Evolutionary conservation across 345 rosid genomes (phyloP), one percentile per base, ranked within the genome.

Genomic region (Murraya paniculata): DNA sequence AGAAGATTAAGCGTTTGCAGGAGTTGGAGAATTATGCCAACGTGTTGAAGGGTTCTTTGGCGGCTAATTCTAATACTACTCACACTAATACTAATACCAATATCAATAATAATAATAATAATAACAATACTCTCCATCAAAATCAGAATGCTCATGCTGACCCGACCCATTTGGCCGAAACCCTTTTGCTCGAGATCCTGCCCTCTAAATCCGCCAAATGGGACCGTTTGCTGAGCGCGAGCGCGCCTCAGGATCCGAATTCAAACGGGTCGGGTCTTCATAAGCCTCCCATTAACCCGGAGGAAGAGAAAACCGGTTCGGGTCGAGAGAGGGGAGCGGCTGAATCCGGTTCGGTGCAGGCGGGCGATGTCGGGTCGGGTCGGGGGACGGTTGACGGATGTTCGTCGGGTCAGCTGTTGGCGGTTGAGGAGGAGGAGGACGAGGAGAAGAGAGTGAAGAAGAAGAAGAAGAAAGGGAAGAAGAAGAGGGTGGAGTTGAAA

Each of bases 391-490:
- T 9, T 18, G 65, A 48, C 18, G 72, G 73, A 65, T 16, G 24
- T 19, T 45, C 53, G 59, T 45, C 6, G 48, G 81, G 25, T 71
- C 61, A 21, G 50, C 28, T 25, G 66, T 25, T 10, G 82, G 77
- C 73, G 33, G 58, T 71, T n/a, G 88, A 73, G 83, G 83, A 73
- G 79, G 78, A 71, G 79, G 81, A 76, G 82, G 82, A 72, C 82
- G 90, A 84, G 91, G 88, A 89, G 88, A 90, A 89, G 85, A 83
- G 84, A 78, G 81, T 78, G 79, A 85, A 85, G 87, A 90, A 86
- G 82, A 71, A 76, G 25, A 58, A 85, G 61, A 68, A 79, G 72
- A 58, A 9, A 7, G 70, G 14, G 88, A 85, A 35, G 83, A 78
- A 4, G 72, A 80, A 39, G 85, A 76, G 80, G 39, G 88, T 73